phyloP scores from a whole-genome alignment of 257 asterid genomes.

The Ophiorrhiza pumila region DNA sequence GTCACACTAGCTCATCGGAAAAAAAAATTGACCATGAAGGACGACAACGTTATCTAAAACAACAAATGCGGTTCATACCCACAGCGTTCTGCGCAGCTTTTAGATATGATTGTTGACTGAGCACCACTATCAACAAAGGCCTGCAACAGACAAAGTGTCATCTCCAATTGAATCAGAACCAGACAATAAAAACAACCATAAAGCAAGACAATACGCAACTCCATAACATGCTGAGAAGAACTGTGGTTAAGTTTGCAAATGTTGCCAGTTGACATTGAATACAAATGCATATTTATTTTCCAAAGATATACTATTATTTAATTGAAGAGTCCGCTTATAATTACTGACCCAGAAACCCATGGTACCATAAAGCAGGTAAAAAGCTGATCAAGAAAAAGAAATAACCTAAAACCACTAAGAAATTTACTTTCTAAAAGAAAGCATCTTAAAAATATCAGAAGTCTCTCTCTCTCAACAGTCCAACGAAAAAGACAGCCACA shows the following conservation, averaged over 20 bases:
- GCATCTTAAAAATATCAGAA: neutral
- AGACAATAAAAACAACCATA: neutral
- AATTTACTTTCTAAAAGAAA: neutral
- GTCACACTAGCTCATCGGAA: too few species aligned
- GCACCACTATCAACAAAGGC: constrained; percentile 99
- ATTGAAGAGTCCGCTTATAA: too few species aligned
- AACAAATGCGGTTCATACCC: constrained; percentile 54
- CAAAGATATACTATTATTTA: too few species aligned
- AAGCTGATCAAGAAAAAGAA: too few species aligned
- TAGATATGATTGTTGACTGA: constrained; percentile 96
- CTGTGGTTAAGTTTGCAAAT: too few species aligned
- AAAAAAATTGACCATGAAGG: constrained; percentile 1
- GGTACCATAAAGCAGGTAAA: too few species aligned
- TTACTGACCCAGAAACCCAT: too few species aligned
- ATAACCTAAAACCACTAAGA: neutral
- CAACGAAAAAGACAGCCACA: neutral
- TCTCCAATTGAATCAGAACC: constrained; percentile 7
- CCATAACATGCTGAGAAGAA: too few species aligned
- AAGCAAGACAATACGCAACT: neutral
- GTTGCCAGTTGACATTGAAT: too few species aligned
- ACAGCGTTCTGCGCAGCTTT: constrained; percentile 91
- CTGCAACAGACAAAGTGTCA: constrained; percentile 38
- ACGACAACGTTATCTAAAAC: neutral
- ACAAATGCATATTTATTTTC: too few species aligned
- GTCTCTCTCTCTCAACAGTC: neutral